phyloP scores from a whole-genome alignment of 2,329 filamentous ascomycete genomes.

The Claviceps arundinis region DNA sequence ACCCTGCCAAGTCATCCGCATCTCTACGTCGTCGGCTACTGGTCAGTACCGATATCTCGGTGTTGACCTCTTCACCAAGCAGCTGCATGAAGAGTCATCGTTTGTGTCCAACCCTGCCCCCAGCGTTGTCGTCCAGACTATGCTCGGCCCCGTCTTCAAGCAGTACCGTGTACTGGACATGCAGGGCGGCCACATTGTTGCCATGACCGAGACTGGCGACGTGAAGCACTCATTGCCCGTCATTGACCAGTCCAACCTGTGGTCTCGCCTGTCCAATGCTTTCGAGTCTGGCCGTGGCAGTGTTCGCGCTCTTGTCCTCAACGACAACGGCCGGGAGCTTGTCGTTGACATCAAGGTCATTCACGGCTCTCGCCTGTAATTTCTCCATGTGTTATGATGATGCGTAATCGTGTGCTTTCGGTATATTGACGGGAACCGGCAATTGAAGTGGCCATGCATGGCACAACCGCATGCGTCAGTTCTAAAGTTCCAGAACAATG shows the following conservation, averaged over 20 bases:
- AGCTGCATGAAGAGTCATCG: slow-evolving; percentile 96
- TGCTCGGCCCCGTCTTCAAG: slow-evolving; percentile 99
- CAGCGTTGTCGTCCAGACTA: slow-evolving; percentile 96
- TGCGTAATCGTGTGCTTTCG: not conserved
- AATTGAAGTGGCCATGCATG: not conserved
- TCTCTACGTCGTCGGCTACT: slow-evolving; percentile 94
- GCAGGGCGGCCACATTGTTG: slow-evolving; percentile 71
- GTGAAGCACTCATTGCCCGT: slow-evolving; percentile 93
- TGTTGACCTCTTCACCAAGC: slow-evolving; percentile 99
- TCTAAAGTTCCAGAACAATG: slow-evolving; percentile 5
- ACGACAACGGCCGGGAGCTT: slow-evolving; percentile 83
- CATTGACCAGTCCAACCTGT: slow-evolving; percentile 88
- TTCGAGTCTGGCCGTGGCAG: slow-evolving; percentile 89
- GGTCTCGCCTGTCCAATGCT: slow-evolving; percentile 63
- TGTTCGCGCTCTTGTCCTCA: slow-evolving; percentile 91
- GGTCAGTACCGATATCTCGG: slow-evolving; percentile 99
- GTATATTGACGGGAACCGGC: slow-evolving; percentile 7
- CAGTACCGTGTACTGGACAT: slow-evolving; percentile 99
- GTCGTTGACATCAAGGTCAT: slow-evolving; percentile 99
- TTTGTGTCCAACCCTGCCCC: slow-evolving; percentile 96
- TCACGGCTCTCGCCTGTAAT: slow-evolving; percentile 60
- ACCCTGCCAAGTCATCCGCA: slow-evolving; percentile 99
- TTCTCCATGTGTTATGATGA: not conserved
- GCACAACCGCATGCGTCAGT: not conserved
- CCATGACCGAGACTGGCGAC: slow-evolving; percentile 98